phyloP scores from a whole-genome alignment of 495 filamentous ascomycete species.

The Daldinia bambusicola region DNA sequence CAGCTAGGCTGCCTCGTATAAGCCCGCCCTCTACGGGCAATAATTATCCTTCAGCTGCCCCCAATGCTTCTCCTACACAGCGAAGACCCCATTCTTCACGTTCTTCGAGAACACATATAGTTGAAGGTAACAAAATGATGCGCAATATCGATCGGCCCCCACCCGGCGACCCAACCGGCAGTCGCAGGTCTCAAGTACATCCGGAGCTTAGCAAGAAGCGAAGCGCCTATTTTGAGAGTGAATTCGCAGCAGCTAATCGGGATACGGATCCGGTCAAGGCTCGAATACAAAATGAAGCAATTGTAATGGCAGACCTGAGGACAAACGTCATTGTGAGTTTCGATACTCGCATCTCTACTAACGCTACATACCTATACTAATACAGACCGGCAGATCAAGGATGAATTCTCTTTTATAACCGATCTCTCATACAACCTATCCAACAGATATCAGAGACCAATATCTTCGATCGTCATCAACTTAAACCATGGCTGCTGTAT shows the following conservation, averaged over 20 bases:
- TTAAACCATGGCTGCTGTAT: slow-evolving; percentile 80
- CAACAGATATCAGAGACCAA: slow-evolving; percentile 74
- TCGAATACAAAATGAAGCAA: slow-evolving; percentile 69
- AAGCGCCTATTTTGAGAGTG: slow-evolving; percentile 59
- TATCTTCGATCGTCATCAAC: slow-evolving; percentile 75
- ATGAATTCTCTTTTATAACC: slow-evolving; percentile 75
- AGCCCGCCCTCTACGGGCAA: slow-evolving; percentile 15
- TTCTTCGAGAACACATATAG: slow-evolving; percentile 54
- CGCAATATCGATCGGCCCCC: slow-evolving; percentile 51
- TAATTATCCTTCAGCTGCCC: slow-evolving; percentile 19
- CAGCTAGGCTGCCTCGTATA: slow-evolving; percentile 39
- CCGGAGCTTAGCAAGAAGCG: slow-evolving; percentile 53
- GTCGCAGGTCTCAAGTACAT: slow-evolving; percentile 44
- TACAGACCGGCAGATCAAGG: slow-evolving; percentile 61
- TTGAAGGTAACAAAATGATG: slow-evolving; percentile 52
- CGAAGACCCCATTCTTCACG: slow-evolving; percentile 53
- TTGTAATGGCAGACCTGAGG: slow-evolving; percentile 81
- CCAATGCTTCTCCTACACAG: slow-evolving; percentile 51
- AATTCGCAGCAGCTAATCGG: slow-evolving; percentile 54
- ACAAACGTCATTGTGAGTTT: slow-evolving; percentile 66
- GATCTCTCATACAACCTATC: slow-evolving; percentile 76
- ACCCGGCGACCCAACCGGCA: slow-evolving; percentile 51
- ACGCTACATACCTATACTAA: slow-evolving; percentile 14
- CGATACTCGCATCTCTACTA: neutral
- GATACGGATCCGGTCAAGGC: slow-evolving; percentile 60